Evolutionary conservation across 441 rosid species (phyloP).

Genomic region (Eutrema salsugineum): DNA sequence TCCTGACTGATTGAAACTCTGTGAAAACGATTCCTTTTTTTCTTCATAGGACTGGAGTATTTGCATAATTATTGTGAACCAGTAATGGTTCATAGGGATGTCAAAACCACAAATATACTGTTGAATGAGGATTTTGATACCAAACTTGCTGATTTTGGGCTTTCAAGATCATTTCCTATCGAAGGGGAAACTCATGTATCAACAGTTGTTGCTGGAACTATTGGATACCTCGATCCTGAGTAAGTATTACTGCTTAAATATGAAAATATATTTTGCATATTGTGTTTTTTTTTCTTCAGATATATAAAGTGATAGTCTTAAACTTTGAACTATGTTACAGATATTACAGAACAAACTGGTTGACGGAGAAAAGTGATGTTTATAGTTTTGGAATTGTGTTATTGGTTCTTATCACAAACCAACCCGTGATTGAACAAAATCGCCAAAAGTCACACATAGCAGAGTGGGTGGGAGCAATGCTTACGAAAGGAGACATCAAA

Average conservation of each 20-base stretch:
- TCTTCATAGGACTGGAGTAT: conserved; percentile 33
- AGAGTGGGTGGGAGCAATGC: conserved; percentile 36
- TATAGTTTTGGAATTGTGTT: conserved; percentile 14
- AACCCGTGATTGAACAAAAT: background rate
- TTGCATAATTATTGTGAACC: conserved; percentile 35
- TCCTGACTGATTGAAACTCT: background rate
- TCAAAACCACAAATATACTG: conserved; percentile 35
- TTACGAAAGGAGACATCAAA: conserved; percentile 37
- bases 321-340: background rate
- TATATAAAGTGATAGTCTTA: background rate
- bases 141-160: conserved; percentile 41
- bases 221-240: conserved; percentile 40
- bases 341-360: conserved; percentile 11
- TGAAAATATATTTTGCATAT: background rate
- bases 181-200: conserved; percentile 23
- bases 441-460: conserved; percentile 17
- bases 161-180: conserved; percentile 23
- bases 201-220: conserved; percentile 34
- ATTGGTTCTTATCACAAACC: conserved; percentile 26
- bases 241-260: conserved; percentile 3
- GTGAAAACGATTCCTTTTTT: background rate
- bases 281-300: background rate
- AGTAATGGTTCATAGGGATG: conserved; percentile 35
- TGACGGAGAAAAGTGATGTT: no score
- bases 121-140: conserved; percentile 23